Evolutionary conservation across 495 filamentous ascomycete species (phyloP), one percentile per base, ranked within the genome.

Genomic region (Penicillium dipodomyicola): DNA sequence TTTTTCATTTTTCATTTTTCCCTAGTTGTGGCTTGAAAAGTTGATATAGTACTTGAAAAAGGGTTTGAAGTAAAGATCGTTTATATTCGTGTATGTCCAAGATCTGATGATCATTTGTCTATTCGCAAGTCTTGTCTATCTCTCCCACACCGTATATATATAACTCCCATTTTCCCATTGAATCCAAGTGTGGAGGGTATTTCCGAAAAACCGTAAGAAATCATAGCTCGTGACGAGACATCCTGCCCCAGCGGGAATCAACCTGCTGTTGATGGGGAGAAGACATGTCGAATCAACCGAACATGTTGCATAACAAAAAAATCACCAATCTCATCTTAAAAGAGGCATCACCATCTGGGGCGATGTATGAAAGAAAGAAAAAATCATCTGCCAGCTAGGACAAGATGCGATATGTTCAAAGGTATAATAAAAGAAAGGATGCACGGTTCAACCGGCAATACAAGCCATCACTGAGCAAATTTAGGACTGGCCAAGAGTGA

Each of bases 401-500:
- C 37, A 48, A 40, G 27, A 56, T 43, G 35, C 7, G 27, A 29
- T 14, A 49, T 32, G 37, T 58, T 52, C 56, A 65, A 58, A 60
- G 35, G 45, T 54, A 53, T 19, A 48, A 58, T 45, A 29, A 50
- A 33, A 51, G 39, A 60, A 57, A 42, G 65, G 61, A 61, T 62
- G 64, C 59, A 33, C 66, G 61, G 66, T 59, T 69, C 66, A 69
- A 69, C 64, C 66, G 64, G 61, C 63, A 42, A 52, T 20, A 14
- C 14, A 46, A 45, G 39, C 42, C 12, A 15, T 15, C 57, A 52
- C 39, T 41, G 43, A 58, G 14, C 15, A n/a, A 20, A 40, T 39
- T 27, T 41, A 59, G 61, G 72, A 68, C 62, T 69, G 64, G 51
- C 74, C 74, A 23, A 77, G 62, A 43, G 52, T 70, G 53, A 79